These are phyloP conservation scores for Ophiostoma sp. DNA, from an alignment of 2,329 filamentous ascomycete species.

Conservation along the genomic window DNA sequence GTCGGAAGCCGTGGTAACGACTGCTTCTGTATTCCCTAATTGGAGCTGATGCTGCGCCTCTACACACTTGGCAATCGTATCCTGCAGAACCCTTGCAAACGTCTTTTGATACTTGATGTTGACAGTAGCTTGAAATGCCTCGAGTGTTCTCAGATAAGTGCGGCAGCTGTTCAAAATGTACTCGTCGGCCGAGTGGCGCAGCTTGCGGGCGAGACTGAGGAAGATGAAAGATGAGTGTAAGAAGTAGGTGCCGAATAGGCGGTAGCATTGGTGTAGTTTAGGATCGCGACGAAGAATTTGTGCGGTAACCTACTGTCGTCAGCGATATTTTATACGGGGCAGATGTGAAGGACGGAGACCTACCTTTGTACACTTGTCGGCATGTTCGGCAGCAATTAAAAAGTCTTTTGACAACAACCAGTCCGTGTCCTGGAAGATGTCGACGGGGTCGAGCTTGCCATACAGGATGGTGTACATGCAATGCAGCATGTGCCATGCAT, in stretches of 20 bases:
- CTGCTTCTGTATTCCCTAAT: background rate
- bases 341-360: background rate
- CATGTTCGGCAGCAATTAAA: background rate
- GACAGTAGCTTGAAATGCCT: slow-evolving; percentile 6
- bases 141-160: background rate
- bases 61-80: background rate
- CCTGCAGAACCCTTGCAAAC: slow-evolving; percentile 13
- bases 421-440: slow-evolving; percentile 8
- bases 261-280: slow-evolving; percentile 1
- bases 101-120: slow-evolving; percentile 13
- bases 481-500: slow-evolving; percentile 18
- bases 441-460: slow-evolving; percentile 3
- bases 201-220: background rate
- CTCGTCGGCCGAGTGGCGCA: slow-evolving; percentile 14
- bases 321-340: background rate
- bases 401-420: slow-evolving; percentile 6
- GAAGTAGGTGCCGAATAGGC: slow-evolving; percentile 11
- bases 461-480: slow-evolving; percentile 13
- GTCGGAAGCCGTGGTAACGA: background rate
- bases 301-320: background rate
- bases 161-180: slow-evolving; percentile 14
- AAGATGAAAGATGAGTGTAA: slow-evolving; percentile 15
- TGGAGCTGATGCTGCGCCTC: background rate
- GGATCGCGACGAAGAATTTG: slow-evolving; percentile 4
- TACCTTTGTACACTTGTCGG: slow-evolving; percentile 8